A percentile compares a stretch with the other conserved stretches of the same genome.
Evolutionary conservation across 192 early-diverging fungal genomes (phyloP).

Genomic region (Phlyctochytrium arcticum): DNA sequence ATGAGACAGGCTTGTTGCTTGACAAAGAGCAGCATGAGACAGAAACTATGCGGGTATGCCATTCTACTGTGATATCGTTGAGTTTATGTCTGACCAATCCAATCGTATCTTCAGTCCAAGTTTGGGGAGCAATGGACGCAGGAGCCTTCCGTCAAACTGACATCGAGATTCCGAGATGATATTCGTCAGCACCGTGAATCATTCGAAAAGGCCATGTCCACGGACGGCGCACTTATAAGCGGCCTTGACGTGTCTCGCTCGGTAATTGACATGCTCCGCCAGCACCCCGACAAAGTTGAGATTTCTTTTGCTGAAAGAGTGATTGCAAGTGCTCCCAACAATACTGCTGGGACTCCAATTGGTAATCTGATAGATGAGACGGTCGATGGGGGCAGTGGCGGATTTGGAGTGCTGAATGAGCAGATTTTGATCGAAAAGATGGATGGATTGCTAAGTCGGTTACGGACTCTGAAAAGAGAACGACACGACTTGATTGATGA

Average conservation of each 20-base stretch:
- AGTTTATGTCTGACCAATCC: not conserved
- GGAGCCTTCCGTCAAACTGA: conserved; percentile 70
- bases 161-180: conserved; percentile 72
- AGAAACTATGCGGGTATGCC: conserved; percentile 65
- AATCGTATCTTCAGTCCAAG: too few species aligned
- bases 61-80: conserved; percentile 7
- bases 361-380: conserved; percentile 62
- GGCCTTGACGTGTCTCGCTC: conserved; percentile 25
- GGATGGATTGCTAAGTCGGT: conserved; percentile 56
- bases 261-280: conserved; percentile 47
- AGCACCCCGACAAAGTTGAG: conserved; percentile 46
- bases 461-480: conserved; percentile 69
- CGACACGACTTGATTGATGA: conserved; percentile 64
- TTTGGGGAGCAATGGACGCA: conserved; percentile 83
- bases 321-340: conserved; percentile 22
- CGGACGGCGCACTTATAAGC: conserved; percentile 36
- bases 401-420: conserved; percentile 50
- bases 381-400: conserved; percentile 20
- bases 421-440: conserved; percentile 58
- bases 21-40: conserved; percentile 88
- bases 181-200: conserved; percentile 67
- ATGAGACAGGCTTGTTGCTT: conserved; percentile 59
- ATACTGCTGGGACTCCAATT: not conserved
- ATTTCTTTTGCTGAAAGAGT: conserved; percentile 42
- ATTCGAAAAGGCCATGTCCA: conserved; percentile 69